Evolutionary conservation across 495 filamentous ascomycete species (phyloP).

Genomic region (Podospora didyma): DNA sequence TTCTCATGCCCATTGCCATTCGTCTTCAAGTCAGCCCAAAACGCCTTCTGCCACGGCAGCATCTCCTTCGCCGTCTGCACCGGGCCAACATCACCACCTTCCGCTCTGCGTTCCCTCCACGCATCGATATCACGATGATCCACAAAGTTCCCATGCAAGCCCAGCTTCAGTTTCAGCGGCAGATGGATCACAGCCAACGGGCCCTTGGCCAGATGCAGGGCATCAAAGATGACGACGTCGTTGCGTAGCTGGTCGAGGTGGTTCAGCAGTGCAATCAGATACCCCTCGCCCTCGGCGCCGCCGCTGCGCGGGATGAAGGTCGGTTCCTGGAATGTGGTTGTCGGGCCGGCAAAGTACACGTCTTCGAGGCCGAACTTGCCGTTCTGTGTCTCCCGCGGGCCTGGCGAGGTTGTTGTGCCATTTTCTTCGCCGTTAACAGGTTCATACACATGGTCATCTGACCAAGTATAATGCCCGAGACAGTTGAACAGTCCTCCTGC

Average conservation of each 20-base stretch:
- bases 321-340: conserved; percentile 54
- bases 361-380: conserved; percentile 29
- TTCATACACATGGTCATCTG: conserved; percentile 22
- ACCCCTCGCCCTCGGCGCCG: conserved; percentile 51
- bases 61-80: conserved; percentile 36
- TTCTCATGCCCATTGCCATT: neutral
- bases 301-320: conserved; percentile 49
- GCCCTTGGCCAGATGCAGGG: conserved; percentile 36
- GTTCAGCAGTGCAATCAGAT: conserved; percentile 52
- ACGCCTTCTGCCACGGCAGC: conserved; percentile 39
- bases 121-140: conserved; percentile 42
- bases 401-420: too few species aligned
- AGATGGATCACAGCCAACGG: conserved; percentile 45
- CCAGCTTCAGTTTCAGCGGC: conserved; percentile 39
- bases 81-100: conserved; percentile 36
- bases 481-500: conserved; percentile 48
- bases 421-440: neutral
- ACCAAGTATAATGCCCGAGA: conserved; percentile 42
- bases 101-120: conserved; percentile 33
- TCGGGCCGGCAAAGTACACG: conserved; percentile 46
- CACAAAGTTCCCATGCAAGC: conserved; percentile 47
- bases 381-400: neutral
- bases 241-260: conserved; percentile 47
- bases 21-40: neutral
- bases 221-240: conserved; percentile 50